These are phyloP conservation scores for Smittium culicis DNA, from an alignment of 371 early-diverging fungal genomes.

Conservation along the genomic window DNA sequence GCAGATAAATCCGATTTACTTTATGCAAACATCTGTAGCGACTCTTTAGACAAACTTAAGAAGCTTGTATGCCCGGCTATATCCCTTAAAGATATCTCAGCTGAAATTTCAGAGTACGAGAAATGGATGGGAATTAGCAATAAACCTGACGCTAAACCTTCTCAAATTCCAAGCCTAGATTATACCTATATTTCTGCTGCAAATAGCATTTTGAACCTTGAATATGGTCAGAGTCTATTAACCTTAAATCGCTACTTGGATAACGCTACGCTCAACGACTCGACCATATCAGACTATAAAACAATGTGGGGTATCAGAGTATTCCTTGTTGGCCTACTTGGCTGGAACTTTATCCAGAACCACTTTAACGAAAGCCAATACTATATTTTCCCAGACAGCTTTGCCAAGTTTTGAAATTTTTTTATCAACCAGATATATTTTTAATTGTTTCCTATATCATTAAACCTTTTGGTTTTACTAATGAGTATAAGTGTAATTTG, in stretches of 20 bases:
- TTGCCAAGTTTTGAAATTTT: slow-evolving; percentile 1
- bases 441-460: no score
- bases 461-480: no score
- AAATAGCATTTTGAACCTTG: slow-evolving; percentile 37
- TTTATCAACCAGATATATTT: no score
- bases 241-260: slow-evolving; percentile 44
- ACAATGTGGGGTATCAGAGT: slow-evolving; percentile 8
- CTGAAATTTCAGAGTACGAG: slow-evolving; percentile 34
- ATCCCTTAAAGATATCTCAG: slow-evolving; percentile 15
- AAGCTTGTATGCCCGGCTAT: background rate
- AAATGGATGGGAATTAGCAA: slow-evolving; percentile 27
- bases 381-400: background rate
- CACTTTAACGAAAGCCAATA: background rate
- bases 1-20: background rate
- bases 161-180: slow-evolving; percentile 14
- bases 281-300: slow-evolving; percentile 27
- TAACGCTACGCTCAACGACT: slow-evolving; percentile 34
- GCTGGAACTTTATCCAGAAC: background rate
- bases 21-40: background rate
- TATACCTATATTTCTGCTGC: slow-evolving; percentile 41
- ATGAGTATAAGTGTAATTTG: no score
- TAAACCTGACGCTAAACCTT: slow-evolving; percentile 35
- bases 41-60: background rate
- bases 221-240: slow-evolving; percentile 48
- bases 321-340: background rate